A percentile compares a stretch with the other conserved stretches of the same genome.
These are phyloP conservation scores for Hymenotorrendiella dingleyae DNA, from an alignment of 2,329 filamentous ascomycete species.

Conservation along the genomic window DNA sequence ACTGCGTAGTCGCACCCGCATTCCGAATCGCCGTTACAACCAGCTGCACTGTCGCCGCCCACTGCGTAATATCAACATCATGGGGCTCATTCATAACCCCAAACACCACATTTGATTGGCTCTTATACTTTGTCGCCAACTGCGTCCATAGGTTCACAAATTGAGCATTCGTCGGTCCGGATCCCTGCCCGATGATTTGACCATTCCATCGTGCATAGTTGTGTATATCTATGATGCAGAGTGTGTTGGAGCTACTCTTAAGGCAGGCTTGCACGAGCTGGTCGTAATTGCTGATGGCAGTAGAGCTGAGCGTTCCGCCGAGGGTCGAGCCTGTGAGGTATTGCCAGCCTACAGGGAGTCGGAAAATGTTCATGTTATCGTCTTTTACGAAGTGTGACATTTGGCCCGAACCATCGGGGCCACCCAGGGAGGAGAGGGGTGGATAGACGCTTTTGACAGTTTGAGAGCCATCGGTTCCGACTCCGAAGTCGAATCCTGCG, in stretches of 20 bases:
- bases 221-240: constrained; percentile 54
- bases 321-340: constrained; percentile 48
- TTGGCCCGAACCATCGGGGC: constrained; percentile 29
- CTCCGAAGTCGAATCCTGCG: constrained; percentile 43
- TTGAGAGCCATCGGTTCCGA: constrained; percentile 33
- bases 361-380: constrained; percentile 49
- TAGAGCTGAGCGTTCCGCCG: constrained; percentile 43
- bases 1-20: constrained; percentile 55
- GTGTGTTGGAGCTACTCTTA: constrained; percentile 41
- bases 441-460: constrained; percentile 25
- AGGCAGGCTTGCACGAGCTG: constrained; percentile 51
- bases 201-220: constrained; percentile 57
- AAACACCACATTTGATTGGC: constrained; percentile 50
- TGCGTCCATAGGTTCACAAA: constrained; percentile 52
- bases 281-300: constrained; percentile 47
- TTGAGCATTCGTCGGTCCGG: constrained; percentile 53
- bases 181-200: constrained; percentile 57
- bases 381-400: constrained; percentile 35
- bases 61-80: constrained; percentile 42
- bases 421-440: constrained; percentile 29
- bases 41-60: constrained; percentile 55
- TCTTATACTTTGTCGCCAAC: constrained; percentile 52
- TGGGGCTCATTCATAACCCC: constrained; percentile 64
- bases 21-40: constrained; percentile 60
- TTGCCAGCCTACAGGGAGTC: constrained; percentile 55